These are phyloP conservation scores for Alternaria arborescens DNA, from an alignment of 2,329 filamentous ascomycete genomes.

Conservation along the genomic window DNA sequence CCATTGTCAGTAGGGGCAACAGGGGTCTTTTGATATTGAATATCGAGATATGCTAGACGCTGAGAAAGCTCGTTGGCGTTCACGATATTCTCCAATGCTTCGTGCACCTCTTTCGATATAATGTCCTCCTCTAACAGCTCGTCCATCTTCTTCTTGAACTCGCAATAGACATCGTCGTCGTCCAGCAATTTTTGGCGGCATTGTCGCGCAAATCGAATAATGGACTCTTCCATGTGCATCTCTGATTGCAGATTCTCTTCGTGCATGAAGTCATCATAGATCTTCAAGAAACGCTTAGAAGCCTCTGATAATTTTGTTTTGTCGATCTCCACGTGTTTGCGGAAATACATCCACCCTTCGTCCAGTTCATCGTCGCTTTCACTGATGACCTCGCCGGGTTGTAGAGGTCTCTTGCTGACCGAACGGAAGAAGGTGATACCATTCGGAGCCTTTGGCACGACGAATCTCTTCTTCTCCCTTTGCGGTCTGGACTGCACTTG, in stretches of 20 bases:
- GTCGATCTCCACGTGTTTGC: constrained; percentile 35
- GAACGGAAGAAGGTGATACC: constrained; percentile 53
- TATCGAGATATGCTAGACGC: constrained; percentile 6
- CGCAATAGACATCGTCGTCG: constrained; percentile 15
- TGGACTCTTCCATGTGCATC: constrained; percentile 45
- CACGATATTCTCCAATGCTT: constrained; percentile 24
- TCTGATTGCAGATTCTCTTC: constrained; percentile 48
- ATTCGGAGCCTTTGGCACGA: constrained; percentile 47
- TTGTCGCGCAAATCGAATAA: constrained; percentile 52
- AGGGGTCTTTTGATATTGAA: not conserved
- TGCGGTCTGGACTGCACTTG: constrained; percentile 26
- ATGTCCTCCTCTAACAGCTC: constrained; percentile 42
- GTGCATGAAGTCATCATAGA: constrained; percentile 50
- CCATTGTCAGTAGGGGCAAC: not conserved
- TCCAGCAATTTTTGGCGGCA: constrained; percentile 31
- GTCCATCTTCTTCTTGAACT: constrained; percentile 45
- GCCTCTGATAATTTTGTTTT: constrained; percentile 18
- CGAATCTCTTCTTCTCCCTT: constrained; percentile 35
- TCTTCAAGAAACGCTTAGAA: constrained; percentile 46
- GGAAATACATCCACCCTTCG: constrained; percentile 48
- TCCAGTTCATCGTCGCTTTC: constrained; percentile 57
- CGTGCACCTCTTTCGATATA: constrained; percentile 35
- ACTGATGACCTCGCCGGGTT: constrained; percentile 50
- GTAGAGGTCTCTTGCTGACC: constrained; percentile 50
- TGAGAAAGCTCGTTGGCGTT: constrained; percentile 10